Percentiles rank a stretch among this genome's conserved stretches.
Conservation (phyloP, 495 filamentous ascomycete species). For the Choiromyces venosus region DNA sequence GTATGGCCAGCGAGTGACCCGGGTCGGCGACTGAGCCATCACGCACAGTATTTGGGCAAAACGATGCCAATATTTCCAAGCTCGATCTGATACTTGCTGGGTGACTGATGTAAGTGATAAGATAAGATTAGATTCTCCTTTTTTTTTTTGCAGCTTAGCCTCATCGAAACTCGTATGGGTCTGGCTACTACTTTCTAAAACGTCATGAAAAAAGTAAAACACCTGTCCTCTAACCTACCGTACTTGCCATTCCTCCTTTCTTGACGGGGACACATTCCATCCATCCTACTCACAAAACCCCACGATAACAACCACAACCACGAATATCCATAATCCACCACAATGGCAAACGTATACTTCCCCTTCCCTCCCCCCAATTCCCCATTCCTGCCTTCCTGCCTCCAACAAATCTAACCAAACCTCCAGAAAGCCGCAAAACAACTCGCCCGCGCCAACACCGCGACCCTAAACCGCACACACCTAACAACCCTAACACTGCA, state of each 20-base stretch:
- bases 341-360: constrained; percentile 34
- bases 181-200: neutral
- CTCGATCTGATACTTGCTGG: too few species aligned
- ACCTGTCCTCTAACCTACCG: neutral
- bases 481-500: constrained; percentile 66
- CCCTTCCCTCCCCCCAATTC: too few species aligned
- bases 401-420: neutral
- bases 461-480: constrained; percentile 71
- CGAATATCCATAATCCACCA: neutral
- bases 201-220: neutral
- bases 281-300: neutral
- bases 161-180: neutral
- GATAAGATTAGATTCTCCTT: neutral
- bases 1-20: too few species aligned
- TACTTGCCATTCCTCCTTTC: neutral
- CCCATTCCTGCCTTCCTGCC: neutral
- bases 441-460: constrained; percentile 72
- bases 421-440: constrained; percentile 87
- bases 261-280: neutral
- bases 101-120: too few species aligned
- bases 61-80: too few species aligned
- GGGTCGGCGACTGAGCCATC: too few species aligned
- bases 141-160: too few species aligned
- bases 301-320: neutral
- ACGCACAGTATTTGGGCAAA: too few species aligned